Evolutionary conservation across 2,329 filamentous ascomycete species (phyloP).

Genomic region (Ascochyta pisi): DNA sequence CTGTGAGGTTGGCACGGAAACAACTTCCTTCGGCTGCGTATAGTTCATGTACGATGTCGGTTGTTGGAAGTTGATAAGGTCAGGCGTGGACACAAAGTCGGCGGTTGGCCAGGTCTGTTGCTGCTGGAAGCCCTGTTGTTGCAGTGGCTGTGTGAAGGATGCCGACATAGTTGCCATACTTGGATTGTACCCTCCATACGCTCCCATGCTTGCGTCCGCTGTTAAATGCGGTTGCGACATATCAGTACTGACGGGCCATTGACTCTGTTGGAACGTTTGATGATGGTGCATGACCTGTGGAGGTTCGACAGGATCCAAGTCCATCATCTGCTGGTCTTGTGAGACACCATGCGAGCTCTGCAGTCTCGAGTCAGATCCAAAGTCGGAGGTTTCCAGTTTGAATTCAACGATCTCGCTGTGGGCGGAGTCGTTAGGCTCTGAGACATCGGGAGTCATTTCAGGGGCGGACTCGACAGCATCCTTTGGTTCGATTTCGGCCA

Average conservation of each 20-base stretch:
- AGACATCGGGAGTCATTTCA: slow-evolving; percentile 33
- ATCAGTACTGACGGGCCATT: slow-evolving; percentile 46
- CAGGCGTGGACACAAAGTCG: slow-evolving; percentile 46
- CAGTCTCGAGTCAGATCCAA: slow-evolving; percentile 33
- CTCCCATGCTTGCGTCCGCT: slow-evolving; percentile 37
- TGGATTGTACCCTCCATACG: slow-evolving; percentile 38
- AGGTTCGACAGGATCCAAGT: slow-evolving; percentile 44
- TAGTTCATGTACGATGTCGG: slow-evolving; percentile 42
- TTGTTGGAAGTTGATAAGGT: slow-evolving; percentile 44
- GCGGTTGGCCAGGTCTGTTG: slow-evolving; percentile 42
- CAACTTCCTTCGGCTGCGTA: slow-evolving; percentile 40
- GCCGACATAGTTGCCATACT: slow-evolving; percentile 41
- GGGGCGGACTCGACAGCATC: slow-evolving; percentile 34
- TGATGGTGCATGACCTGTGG: slow-evolving; percentile 39
- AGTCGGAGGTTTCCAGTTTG: slow-evolving; percentile 45
- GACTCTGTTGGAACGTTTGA: slow-evolving; percentile 35
- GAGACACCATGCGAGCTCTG: slow-evolving; percentile 42
- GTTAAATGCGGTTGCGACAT: slow-evolving; percentile 40
- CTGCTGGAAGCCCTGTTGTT: slow-evolving; percentile 40
- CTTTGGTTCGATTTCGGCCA: slow-evolving; percentile 50
- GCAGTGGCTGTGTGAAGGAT: slow-evolving; percentile 43
- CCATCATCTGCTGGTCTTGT: slow-evolving; percentile 45
- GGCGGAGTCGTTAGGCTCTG: slow-evolving; percentile 34
- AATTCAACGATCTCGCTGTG: slow-evolving; percentile 46
- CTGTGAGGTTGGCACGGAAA: slow-evolving; percentile 43